Evolutionary conservation across 495 filamentous ascomycete genomes (phyloP), one percentile per base, ranked within the genome.

Genomic region (Penicillium pulvis): DNA sequence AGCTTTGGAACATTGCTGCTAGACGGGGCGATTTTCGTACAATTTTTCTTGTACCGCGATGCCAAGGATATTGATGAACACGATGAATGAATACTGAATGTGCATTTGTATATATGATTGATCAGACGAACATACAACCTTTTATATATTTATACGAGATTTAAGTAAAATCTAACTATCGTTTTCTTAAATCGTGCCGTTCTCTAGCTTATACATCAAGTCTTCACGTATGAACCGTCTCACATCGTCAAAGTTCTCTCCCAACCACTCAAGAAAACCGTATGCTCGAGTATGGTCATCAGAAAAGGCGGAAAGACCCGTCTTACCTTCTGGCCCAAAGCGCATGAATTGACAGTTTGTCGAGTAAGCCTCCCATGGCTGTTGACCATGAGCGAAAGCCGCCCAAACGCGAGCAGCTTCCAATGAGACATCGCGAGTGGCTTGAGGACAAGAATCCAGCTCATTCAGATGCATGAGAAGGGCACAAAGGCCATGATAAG

Each of bases 1-100:
- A 96, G 92, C 68, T 77, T 91, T 41, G 94, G 95, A 1, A 97
- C 93, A 14, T 71, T 98, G 58, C 61, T 91, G 43, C 71, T 97
- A 60, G 94, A 98, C 72, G 68, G 89, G 65, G 83, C 78, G 19
- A 96, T 98, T 30, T 98, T 98, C 72, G 83, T 79, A 7, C 94
- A 98, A 67, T 98, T 96, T 66, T 97, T 95, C 73, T 66, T 92
- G 65, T 98, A 97, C 65, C 71, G 79, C 46, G 69, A 78, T 57
- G 72, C 71, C 30, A 80, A 67, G 33, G 35, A 35, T 9, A 20
- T 35, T 23, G 58, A 62, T 26, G 59, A 53, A 9, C 16, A 49
- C 46, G 20, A 47, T 28, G 7, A 28, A 19, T 19, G 24, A 58
- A 28, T 56, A 63, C 41, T 62, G 53, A 42, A 19, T 26, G 42